Percentiles rank a stretch among this genome's conserved stretches.
Evolutionary conservation across 306 rosid genomes (phyloP).

Genomic region (Pyrus pyrifolia): DNA sequence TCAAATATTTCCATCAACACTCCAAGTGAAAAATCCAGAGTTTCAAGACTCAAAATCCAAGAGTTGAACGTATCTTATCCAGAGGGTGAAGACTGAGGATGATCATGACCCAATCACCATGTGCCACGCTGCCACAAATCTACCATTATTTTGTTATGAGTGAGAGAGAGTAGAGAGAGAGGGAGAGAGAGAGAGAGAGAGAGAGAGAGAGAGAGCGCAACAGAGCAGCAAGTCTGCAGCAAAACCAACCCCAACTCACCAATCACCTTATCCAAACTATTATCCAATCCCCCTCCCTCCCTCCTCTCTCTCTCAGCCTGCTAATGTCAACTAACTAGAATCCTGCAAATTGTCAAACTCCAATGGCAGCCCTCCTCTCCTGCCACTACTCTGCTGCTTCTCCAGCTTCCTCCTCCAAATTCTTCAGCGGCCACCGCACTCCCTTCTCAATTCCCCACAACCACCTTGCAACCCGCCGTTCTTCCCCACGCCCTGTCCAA

Average conservation of each 20-base stretch:
- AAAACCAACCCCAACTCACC: neutral
- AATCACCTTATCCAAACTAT: neutral
- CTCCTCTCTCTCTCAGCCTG: neutral
- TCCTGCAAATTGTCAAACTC: neutral
- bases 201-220: neutral
- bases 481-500: constrained; percentile 39
- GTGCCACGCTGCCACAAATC: neutral
- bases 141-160: neutral
- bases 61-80: constrained; percentile 3
- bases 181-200: no score
- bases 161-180: neutral
- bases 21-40: no score
- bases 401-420: constrained; percentile 28
- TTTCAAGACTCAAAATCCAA: neutral
- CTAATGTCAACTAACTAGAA: neutral
- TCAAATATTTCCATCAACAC: no score
- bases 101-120: constrained; percentile 1
- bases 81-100: constrained; percentile 1
- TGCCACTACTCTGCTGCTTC: constrained; percentile 43
- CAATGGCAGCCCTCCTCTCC: constrained; percentile 63
- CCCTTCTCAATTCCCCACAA: constrained; percentile 31
- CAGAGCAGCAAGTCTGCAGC: neutral
- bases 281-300: neutral
- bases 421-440: constrained; percentile 17
- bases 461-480: constrained; percentile 45